Evolutionary conservation across 1,284 basidiomycete species (phyloP), one percentile per base, ranked within the genome.

Genomic region (Ceratobasidium sp.): DNA sequence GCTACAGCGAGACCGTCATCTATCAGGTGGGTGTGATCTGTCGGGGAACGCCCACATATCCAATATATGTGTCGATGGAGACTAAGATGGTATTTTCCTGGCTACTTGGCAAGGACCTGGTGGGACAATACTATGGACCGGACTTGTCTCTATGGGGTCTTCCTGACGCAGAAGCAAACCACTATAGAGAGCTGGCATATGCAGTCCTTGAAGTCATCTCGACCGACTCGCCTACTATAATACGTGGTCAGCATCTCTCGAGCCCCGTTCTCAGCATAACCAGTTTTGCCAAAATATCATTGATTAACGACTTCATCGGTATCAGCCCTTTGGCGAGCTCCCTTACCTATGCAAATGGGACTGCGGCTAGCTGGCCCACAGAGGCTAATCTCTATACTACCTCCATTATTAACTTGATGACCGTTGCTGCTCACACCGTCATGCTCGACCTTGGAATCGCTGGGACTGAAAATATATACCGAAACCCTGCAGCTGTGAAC

Each of bases 381-480:
- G 62, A 64, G n/a, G 63, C 47, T 28, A 1, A 14, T 2, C 44
- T 57, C 4, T 69, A 69, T 26, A 1, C 5, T 1, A 26, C 2
- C 1, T 16, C 52, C 1, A 32, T 69, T 6, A 1, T 1, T 1
- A 69, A 69, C 30, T 18, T 57, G 38, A 11, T 55, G 2, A 28
- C 18, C 13, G 52, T 32, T 7, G 64, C 44, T 26, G 44, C 7
- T n/a, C 13, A 46, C 9, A 52, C 64, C 1, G 64, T 69, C 26
- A 44, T 57, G 14, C 64, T 69, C 13, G 64, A 69, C 52, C 64
- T 69, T 5, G 38, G 35, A n/a, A 46, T 32, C n/a, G 9, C 26
- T 28, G 23, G 14, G 5, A 4, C 41, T 2, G 13, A 9, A 32
- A 64, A 64, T 28, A 50, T 64, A 2, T 64, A 50, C 47, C 26